Evolutionary conservation across 495 filamentous ascomycete genomes (phyloP).

Genomic region (Lophiostoma macrostomum): DNA sequence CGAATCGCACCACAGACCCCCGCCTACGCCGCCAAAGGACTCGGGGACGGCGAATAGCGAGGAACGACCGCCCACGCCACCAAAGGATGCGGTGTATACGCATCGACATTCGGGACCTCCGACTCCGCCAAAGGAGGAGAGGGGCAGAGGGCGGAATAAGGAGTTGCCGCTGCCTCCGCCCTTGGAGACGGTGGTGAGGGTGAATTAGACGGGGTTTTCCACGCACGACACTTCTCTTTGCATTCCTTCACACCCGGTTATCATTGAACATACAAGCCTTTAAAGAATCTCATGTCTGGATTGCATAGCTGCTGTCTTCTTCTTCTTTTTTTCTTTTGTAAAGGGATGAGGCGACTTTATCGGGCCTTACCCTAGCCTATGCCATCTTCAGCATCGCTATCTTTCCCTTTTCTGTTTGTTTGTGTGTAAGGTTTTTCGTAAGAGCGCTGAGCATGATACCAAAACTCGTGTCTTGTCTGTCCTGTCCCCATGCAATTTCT

Average conservation of each 20-base stretch:
- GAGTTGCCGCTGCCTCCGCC: constrained; percentile 31
- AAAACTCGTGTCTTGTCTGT: too few relatives aligned
- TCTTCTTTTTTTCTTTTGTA: not conserved
- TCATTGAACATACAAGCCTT: not conserved
- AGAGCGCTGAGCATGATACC: too few relatives aligned
- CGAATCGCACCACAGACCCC: constrained; percentile 27
- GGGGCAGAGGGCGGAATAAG: constrained; percentile 33
- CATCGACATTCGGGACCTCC: constrained; percentile 30
- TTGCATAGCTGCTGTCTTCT: not conserved
- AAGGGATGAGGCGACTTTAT: not conserved
- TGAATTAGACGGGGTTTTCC: constrained; percentile 17
- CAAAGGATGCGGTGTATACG: constrained; percentile 26
- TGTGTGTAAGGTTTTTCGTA: too few relatives aligned
- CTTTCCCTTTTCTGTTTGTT: not conserved
- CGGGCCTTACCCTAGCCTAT: too few relatives aligned
- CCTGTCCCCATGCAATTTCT: too few relatives aligned
- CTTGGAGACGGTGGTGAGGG: constrained; percentile 26
- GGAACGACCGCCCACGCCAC: constrained; percentile 36
- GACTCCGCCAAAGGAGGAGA: constrained; percentile 40
- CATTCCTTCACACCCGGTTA: not conserved
- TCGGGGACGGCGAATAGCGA: constrained; percentile 14
- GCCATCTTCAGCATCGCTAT: not conserved
- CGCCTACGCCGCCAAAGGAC: constrained; percentile 42
- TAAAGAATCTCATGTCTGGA: too few relatives aligned
- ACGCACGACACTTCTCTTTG: not conserved